Conservation (phyloP, 1,284 basidiomycete species). For the Papiliotrema terrestris region DNA sequence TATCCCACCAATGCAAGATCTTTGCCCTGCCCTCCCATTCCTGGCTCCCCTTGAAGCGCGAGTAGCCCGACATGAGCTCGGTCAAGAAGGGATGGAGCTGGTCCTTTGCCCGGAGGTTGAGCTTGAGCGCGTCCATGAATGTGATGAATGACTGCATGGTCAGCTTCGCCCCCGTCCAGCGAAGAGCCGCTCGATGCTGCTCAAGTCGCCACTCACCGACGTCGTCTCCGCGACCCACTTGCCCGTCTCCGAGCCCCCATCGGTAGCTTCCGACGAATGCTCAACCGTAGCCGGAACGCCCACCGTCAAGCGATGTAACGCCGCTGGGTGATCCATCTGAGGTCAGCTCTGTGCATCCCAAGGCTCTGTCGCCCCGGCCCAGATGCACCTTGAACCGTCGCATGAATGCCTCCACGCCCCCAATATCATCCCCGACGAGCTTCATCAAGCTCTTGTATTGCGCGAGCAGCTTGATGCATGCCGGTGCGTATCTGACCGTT, state of each 20-base stretch:
- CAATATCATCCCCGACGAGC: constrained; percentile 78
- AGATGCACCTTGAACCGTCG: constrained; percentile 72
- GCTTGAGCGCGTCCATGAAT: constrained; percentile 95
- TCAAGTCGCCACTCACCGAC: constrained; percentile 64
- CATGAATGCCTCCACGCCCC: constrained; percentile 88
- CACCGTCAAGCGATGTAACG: constrained; percentile 80
- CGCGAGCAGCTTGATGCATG: constrained; percentile 83
- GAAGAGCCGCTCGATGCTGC: not conserved
- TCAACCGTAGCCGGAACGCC: constrained; percentile 96
- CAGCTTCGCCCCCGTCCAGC: not conserved
- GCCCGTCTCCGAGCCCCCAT: constrained; percentile 72
- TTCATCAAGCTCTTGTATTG: constrained; percentile 98
- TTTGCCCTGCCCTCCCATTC: constrained; percentile 92
- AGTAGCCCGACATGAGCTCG: constrained; percentile 88
- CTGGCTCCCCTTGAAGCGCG: constrained; percentile 84
- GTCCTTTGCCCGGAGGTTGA: constrained; percentile 90
- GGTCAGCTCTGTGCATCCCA: not conserved
- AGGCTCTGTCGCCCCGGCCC: too few relatives aligned
- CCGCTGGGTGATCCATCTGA: constrained; percentile 93
- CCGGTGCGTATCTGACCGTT: constrained; percentile 83
- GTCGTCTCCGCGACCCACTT: constrained; percentile 99
- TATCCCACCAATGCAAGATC: constrained; percentile 81
- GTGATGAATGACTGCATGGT: constrained; percentile 87
- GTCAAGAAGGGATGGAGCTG: constrained; percentile 92
- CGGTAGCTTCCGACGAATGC: constrained; percentile 69